Evolutionary conservation across 495 filamentous ascomycete genomes (phyloP), one percentile per base, ranked within the genome.

Genomic region (Polyplosphaeria fusca): DNA sequence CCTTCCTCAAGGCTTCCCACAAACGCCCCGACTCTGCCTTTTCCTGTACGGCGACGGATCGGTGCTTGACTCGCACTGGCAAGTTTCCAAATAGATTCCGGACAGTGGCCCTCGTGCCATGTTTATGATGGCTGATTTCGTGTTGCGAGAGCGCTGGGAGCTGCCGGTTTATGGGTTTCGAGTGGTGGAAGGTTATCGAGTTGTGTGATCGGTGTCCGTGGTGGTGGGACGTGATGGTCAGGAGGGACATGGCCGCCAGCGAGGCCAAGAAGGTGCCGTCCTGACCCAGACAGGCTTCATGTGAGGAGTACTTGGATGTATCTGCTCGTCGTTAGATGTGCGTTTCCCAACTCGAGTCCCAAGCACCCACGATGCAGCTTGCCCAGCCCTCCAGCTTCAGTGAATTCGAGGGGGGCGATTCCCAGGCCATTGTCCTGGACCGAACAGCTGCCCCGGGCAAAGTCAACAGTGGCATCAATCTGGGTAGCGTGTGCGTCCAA

Each of bases 31-130:
- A 55, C 40, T 86, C 80, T 11, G 77, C 71, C 1, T 75, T 73
- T 47, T 70, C 73, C 47, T 78, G 70, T 12, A 73, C 60, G 42
- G 68, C 51, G 3, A 76, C 63, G 11, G 80, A 77, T 61, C 90
- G 79, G 64, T 87, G 87, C 71, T 93, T 95, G 19, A 96, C 85
- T n/a, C 94, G 86, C 11, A 98, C 93, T 1, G 93, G 93, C 85
- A 98, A 91, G 44, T 89, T 91, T 1, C 92, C 93, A 71, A 96
- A 97, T 12, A 98, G 76, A 65, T 95, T 87, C 57, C 88, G 83
- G 2, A 96, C 88, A 3, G 78, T 80, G 7, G 93, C 83, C 42
- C 84, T 77, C 1, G 92, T 96, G 4, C 93, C 94, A 71, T 89
- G 85, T 13, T 73, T 61, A 47, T 77, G 75, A 60, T 70, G 71